Conservation (phyloP, 2,329 filamentous ascomycete species). For the Alternaria rosae region DNA sequence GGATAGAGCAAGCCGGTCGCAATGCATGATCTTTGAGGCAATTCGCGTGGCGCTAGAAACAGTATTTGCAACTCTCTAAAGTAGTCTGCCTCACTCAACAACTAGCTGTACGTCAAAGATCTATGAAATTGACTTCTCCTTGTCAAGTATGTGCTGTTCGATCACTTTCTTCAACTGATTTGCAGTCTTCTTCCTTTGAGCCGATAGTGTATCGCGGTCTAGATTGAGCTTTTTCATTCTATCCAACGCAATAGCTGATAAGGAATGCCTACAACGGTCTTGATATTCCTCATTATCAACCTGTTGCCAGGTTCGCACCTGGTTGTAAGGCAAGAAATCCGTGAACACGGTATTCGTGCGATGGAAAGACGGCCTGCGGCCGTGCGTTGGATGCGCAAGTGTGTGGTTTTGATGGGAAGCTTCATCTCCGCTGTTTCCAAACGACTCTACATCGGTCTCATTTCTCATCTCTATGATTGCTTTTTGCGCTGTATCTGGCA, state of each 20-base stretch:
- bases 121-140: neutral
- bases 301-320: conserved; percentile 2
- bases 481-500: neutral
- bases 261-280: neutral
- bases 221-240: neutral
- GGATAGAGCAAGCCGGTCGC: neutral
- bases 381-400: neutral
- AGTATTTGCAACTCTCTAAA: neutral
- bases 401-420: neutral
- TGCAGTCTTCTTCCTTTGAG: neutral
- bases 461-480: neutral
- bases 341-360: neutral
- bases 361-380: neutral
- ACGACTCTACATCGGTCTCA: neutral
- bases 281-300: conserved; percentile 1
- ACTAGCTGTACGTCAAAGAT: neutral
- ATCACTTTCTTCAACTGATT: neutral
- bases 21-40: neutral
- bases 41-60: neutral
- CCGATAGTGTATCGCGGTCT: neutral
- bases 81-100: neutral
- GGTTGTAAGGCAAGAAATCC: neutral
- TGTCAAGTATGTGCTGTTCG: neutral
- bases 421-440: neutral
- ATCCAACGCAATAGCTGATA: neutral